Base-by-base conservation (phyloP, 345 rosid species). In the Cardamine resedifolia region DNA sequence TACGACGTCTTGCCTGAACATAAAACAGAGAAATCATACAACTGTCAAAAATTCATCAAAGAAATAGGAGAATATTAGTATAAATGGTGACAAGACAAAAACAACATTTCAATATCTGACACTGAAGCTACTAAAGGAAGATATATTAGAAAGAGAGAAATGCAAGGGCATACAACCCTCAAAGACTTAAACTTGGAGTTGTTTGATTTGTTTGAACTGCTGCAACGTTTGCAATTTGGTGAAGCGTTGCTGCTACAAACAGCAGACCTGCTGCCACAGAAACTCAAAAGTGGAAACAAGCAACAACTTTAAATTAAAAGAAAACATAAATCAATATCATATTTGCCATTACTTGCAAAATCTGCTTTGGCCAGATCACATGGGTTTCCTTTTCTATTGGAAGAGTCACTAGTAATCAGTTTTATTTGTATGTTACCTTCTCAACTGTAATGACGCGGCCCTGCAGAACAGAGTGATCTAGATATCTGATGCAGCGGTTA, bases 201-300 rank as follows among this genome's bases (percentile, higher is more conserved):
- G 86, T 86, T 85, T 84, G 96, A 78, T 81, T 79, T 77, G 87
- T 88, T 85, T 85, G 96, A 76, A 82, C 63, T 83, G 91, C 81
- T 85, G 92, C 76, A 79, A 72, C 84, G 73, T 78, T 86, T 79
- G 87, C 72, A 71, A 81, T 80, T 85, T 72, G 98, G 66, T 73
- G 95, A 88, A 82, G 97, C 80, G 90, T 91, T 91, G 92, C 91
- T 94, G 86, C 95, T 84, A 84, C 94, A 83, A 84, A 87, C 94
- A 90, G 96, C 92, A 87, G 85, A 87, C 97, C 96, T 91, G 95
- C 87, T 89, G 97, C 79, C 82, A 89, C 85, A 87, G 68, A 87
- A 87, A 80, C 92, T 88, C 85, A 36, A 52, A 87, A 84, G 88
- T 72, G 86, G 86, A 87, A 87, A 86, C 80, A 86, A 76, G 85